phyloP scores from a whole-genome alignment of 2,329 filamentous ascomycete species.

The Fusarium poae region DNA sequence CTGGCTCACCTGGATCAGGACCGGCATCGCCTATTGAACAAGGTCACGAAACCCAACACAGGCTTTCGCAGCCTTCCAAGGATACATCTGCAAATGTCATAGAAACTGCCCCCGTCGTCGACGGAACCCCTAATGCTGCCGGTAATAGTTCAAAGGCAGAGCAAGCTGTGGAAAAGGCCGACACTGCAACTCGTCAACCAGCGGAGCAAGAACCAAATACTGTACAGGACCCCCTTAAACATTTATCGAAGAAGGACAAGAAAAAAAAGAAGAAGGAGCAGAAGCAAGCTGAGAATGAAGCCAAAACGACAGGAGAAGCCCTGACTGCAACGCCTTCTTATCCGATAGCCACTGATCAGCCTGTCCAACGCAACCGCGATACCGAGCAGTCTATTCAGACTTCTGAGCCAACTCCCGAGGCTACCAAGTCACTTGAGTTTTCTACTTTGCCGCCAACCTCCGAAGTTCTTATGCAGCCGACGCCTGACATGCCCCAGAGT shows the following conservation, averaged over 20 bases:
- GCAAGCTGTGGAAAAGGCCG: not conserved
- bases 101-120: not conserved
- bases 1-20: constrained; percentile 2
- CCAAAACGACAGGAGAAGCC: constrained; percentile 1
- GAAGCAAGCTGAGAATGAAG: constrained; percentile 24
- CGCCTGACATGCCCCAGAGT: not conserved
- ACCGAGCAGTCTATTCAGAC: not conserved
- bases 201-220: not conserved
- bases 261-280: constrained; percentile 52
- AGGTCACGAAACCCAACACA: not conserved
- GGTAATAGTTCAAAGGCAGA: not conserved
- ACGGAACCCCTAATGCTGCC: not conserved
- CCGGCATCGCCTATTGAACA: constrained; percentile 2
- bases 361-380: not conserved
- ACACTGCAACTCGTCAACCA: not conserved
- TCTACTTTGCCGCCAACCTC: not conserved
- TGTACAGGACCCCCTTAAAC: constrained; percentile 8
- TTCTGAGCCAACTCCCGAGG: not conserved
- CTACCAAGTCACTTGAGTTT: not conserved
- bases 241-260: constrained; percentile 48
- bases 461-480: not conserved
- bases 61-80: not conserved
- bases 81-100: too few species aligned
- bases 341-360: not conserved
- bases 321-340: not conserved